Conservation (phyloP, 164 flowering plant species). For the Liquidambar formosana region DNA sequence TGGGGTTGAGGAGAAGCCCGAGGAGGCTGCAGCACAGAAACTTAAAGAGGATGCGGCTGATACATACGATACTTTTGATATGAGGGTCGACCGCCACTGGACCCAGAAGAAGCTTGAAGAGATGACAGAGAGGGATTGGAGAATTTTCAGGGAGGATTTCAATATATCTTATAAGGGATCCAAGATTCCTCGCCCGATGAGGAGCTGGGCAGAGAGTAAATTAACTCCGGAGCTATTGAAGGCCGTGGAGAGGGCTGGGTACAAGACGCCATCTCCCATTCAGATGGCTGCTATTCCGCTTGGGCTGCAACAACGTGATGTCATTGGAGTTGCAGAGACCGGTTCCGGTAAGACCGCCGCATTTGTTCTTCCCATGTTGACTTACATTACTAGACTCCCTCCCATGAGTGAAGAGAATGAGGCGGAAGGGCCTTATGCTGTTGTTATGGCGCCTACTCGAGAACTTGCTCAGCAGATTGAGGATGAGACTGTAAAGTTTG, state of each 20-base stretch:
- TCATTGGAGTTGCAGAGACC: conserved; percentile 92
- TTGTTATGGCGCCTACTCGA: conserved; percentile 91
- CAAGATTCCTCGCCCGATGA: too few relatives aligned
- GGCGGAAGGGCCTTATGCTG: conserved; percentile 92
- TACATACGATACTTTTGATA: too few relatives aligned
- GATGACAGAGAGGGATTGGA: too few relatives aligned
- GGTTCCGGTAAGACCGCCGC: conserved; percentile 97
- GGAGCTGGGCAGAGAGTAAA: conserved; percentile 78
- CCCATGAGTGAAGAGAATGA: conserved; percentile 81
- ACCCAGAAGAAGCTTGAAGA: conserved; percentile 77
- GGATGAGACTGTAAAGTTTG: too few relatives aligned
- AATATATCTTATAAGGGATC: too few relatives aligned
- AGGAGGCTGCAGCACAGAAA: conserved; percentile 69
- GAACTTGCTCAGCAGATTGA: conserved; percentile 95
- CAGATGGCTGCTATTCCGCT: too few relatives aligned
- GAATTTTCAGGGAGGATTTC: too few relatives aligned
- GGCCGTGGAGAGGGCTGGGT: too few relatives aligned
- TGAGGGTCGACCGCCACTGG: conserved; percentile 89
- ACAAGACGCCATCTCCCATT: too few relatives aligned
- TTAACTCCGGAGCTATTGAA: conserved; percentile 60
- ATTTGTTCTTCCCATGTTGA: conserved; percentile 95
- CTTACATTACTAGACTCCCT: conserved; percentile 72
- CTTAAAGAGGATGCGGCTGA: conserved; percentile 72
- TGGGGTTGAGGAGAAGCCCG: conserved; percentile 75
- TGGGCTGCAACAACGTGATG: too few relatives aligned